Evolutionary conservation across 2,329 filamentous ascomycete species (phyloP).

Genomic region (Calonectria honghensis): DNA sequence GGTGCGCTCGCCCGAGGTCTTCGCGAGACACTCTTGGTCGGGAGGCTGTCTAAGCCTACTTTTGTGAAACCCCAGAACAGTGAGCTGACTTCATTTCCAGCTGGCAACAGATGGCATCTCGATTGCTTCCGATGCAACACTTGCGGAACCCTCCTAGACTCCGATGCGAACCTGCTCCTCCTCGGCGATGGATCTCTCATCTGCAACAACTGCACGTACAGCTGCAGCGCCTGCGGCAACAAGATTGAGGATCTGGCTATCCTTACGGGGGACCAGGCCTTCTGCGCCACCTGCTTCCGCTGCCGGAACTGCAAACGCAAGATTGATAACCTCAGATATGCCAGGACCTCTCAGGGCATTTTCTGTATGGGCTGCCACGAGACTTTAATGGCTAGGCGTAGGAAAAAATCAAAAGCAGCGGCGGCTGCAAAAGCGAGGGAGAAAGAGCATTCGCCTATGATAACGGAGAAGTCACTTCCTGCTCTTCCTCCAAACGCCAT

Average conservation of each 20-base stretch:
- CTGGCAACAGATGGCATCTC: constrained; percentile 98
- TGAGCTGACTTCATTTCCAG: constrained; percentile 68
- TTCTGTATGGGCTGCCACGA: constrained; percentile 99
- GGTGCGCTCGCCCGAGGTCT: constrained; percentile 16
- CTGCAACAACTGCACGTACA: constrained; percentile 99
- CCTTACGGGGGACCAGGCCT: constrained; percentile 97
- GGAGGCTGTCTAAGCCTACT: constrained; percentile 26
- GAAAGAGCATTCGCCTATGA: constrained; percentile 79
- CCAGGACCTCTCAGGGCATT: constrained; percentile 96
- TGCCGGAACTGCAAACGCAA: constrained; percentile 99
- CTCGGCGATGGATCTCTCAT: constrained; percentile 98
- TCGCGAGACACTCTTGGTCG: constrained; percentile 42
- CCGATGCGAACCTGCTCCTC: constrained; percentile 96
- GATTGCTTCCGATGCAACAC: constrained; percentile 99
- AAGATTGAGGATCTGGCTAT: constrained; percentile 99
- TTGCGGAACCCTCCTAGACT: constrained; percentile 96
- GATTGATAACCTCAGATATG: constrained; percentile 98
- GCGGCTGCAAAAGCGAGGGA: constrained; percentile 75
- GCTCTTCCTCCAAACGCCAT: constrained; percentile 88
- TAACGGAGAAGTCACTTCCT: constrained; percentile 93
- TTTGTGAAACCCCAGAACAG: constrained; percentile 24
- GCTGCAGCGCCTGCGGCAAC: constrained; percentile 95
- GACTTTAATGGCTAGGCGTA: constrained; percentile 92
- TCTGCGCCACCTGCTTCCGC: constrained; percentile 97
- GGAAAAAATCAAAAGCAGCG: constrained; percentile 87